A percentile compares a stretch with the other conserved stretches of the same genome.
These are phyloP conservation scores for Nepenthes mirabilis DNA, from an alignment of 148 eudicot genomes.

Conservation along the genomic window DNA sequence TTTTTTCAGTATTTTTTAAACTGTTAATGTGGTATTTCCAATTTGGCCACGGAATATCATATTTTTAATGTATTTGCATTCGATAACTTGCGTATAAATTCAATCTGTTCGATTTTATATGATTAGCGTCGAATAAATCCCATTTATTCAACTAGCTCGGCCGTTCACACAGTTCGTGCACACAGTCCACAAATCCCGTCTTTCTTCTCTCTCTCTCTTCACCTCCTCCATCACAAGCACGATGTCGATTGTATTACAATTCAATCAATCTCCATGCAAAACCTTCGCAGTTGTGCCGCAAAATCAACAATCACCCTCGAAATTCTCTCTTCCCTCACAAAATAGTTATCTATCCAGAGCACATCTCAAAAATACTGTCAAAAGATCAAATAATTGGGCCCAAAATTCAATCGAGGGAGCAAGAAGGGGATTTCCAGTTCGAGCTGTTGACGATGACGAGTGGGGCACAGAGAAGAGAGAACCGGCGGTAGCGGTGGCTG, in stretches of 20 bases:
- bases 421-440: not conserved
- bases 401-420: not conserved
- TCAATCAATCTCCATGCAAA: conserved; percentile 17
- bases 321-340: conserved; percentile 4
- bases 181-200: not conserved
- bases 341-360: not conserved
- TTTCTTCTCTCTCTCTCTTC: not conserved
- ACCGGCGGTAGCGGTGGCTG: conserved; percentile 20
- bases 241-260: conserved; percentile 33
- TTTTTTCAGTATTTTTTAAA: no score
- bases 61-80: no score
- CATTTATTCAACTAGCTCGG: not conserved
- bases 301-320: conserved; percentile 13
- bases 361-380: not conserved
- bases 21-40: no score
- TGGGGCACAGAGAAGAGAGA: conserved; percentile 15
- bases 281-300: conserved; percentile 8
- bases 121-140: no score
- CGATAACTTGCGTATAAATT: no score
- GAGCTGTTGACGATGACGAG: conserved; percentile 21
- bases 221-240: not conserved
- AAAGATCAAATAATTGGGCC: not conserved
- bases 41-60: no score
- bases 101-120: no score
- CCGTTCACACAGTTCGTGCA: not conserved